A percentile compares a stretch with the other conserved stretches of the same genome.
phyloP scores from a whole-genome alignment of 2,329 filamentous ascomycete species.

The Paraphaeosphaeria minitans region DNA sequence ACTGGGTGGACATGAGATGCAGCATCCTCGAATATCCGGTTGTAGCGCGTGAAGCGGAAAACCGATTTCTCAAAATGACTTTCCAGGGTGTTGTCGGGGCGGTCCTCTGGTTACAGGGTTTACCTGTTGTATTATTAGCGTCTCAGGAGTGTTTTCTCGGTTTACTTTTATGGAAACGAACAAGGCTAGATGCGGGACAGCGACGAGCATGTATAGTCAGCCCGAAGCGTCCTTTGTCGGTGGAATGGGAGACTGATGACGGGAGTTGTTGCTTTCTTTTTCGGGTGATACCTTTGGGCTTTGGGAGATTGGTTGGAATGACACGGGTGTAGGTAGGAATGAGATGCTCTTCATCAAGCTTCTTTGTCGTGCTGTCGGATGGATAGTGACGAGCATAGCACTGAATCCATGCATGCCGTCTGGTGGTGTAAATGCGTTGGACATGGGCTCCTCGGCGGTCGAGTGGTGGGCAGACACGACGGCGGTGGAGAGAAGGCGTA shows the following conservation, averaged over 20 bases:
- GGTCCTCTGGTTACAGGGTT: not conserved
- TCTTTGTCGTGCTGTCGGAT: not conserved
- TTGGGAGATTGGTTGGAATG: not conserved
- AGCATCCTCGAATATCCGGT: not conserved
- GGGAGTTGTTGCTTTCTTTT: not conserved
- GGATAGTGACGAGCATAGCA: not conserved
- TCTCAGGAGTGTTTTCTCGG: not conserved
- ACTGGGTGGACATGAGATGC: not conserved
- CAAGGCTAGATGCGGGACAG: not conserved
- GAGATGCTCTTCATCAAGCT: not conserved
- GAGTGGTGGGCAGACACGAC: not conserved
- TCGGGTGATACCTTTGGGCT: slow-evolving; percentile 3
- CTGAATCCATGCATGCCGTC: not conserved
- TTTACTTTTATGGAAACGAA: not conserved
- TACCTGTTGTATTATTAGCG: slow-evolving; percentile 9
- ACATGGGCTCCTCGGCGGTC: not conserved
- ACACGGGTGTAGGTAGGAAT: slow-evolving; percentile 10
- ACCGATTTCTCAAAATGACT: not conserved
- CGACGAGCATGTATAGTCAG: slow-evolving; percentile 3
- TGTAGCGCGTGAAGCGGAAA: not conserved
- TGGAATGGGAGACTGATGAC: not conserved
- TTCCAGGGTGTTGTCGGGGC: not conserved
- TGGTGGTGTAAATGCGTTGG: not conserved
- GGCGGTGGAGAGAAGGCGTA: not conserved
- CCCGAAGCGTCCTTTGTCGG: not conserved